Percentiles rank a stretch among this genome's conserved stretches.
These are phyloP conservation scores for Paraphoma sp. DNA, from an alignment of 2,329 filamentous ascomycete genomes.

Conservation along the genomic window DNA sequence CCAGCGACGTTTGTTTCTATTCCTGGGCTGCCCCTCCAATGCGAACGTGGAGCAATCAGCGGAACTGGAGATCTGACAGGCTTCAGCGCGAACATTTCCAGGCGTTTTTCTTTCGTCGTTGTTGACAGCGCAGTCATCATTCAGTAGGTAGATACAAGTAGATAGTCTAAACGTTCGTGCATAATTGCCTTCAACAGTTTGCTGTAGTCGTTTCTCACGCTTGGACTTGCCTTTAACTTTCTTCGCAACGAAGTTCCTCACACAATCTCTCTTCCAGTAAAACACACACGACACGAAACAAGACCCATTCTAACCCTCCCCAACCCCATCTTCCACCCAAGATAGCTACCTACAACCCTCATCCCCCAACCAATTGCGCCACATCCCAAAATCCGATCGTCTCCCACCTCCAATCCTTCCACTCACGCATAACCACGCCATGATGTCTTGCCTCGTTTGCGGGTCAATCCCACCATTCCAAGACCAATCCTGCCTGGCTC, in stretches of 20 bases:
- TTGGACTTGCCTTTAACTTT: background rate
- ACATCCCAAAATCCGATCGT: background rate
- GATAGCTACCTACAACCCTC: too few relatives aligned
- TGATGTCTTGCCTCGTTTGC: slow-evolving; percentile 1
- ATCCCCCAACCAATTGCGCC: background rate
- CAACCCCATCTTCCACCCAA: too few relatives aligned
- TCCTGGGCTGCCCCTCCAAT: too few relatives aligned
- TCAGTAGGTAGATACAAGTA: background rate
- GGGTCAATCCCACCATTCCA: background rate
- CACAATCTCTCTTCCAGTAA: background rate
- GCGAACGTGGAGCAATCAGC: too few relatives aligned
- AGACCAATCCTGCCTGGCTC: too few relatives aligned
- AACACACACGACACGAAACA: background rate
- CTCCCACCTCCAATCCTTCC: too few relatives aligned
- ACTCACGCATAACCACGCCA: too few relatives aligned
- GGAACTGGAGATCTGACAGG: too few relatives aligned
- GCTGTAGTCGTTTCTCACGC: background rate
- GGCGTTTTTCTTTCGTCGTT: slow-evolving; percentile 32
- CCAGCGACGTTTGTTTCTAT: slow-evolving; percentile 18
- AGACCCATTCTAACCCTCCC: too few relatives aligned
- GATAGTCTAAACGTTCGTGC: background rate
- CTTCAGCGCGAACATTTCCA: slow-evolving; percentile 30
- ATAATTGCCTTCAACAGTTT: background rate
- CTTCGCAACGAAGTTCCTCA: background rate
- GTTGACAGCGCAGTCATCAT: slow-evolving; percentile 20